Evolutionary conservation across 2,329 filamentous ascomycete genomes (phyloP).

Genomic region (Colletotrichum sp.): DNA sequence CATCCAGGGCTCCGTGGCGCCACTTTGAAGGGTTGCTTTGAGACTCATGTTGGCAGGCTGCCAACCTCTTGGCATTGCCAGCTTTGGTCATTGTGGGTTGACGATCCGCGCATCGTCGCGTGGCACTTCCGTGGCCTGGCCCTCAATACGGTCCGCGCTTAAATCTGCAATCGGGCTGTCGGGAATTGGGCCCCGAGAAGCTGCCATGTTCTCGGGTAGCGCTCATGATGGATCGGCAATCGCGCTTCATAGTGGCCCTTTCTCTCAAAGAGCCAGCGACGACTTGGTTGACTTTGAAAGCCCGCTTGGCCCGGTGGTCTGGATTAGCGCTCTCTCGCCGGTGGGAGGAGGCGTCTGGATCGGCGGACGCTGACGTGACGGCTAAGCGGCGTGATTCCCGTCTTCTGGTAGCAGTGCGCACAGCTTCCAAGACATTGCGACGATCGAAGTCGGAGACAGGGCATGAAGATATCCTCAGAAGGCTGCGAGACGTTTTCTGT

Average conservation of each 20-base stretch:
- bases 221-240: neutral
- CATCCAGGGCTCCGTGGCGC: neutral
- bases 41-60: neutral
- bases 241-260: neutral
- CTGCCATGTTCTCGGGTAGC: neutral
- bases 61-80: neutral
- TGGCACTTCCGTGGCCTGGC: neutral
- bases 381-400: neutral
- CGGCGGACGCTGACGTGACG: neutral
- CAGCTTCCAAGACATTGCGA: neutral
- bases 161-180: neutral
- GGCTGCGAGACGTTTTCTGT: neutral
- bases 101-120: neutral
- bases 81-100: neutral
- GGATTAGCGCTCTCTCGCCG: neutral
- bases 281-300: neutral
- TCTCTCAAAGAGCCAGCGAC: neutral
- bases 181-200: neutral
- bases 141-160: neutral
- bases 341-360: neutral
- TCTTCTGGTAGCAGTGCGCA: neutral
- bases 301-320: neutral
- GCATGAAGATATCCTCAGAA: neutral
- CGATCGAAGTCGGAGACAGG: neutral
- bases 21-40: neutral